phyloP scores from a whole-genome alignment of 208 protist species.

The Kentomonas sorsogonicus region DNA sequence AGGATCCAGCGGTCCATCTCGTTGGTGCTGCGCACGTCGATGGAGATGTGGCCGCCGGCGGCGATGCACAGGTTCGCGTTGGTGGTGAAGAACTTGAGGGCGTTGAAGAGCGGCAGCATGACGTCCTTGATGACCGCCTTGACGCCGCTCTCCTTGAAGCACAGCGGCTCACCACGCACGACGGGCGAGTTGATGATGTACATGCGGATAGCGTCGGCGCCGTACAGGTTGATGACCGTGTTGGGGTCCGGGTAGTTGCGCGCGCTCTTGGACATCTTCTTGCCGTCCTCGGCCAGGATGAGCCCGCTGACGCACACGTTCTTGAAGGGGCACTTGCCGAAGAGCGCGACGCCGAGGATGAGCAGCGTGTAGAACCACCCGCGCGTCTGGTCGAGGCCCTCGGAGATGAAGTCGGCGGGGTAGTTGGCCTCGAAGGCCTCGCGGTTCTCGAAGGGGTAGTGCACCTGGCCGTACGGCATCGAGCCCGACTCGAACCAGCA shows the following conservation, averaged over 20 bases:
- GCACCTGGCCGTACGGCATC: slow-evolving; percentile 99
- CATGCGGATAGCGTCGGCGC: slow-evolving; percentile 98
- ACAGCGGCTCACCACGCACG: slow-evolving; percentile 96
- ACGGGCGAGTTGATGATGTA: slow-evolving; percentile 99
- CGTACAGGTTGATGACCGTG: slow-evolving; percentile 94
- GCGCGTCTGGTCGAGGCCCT: slow-evolving; percentile 98
- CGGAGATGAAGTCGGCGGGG: slow-evolving; percentile 99
- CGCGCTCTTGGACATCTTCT: slow-evolving; percentile 99
- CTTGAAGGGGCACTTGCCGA: slow-evolving; percentile 97
- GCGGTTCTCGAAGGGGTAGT: slow-evolving; percentile 99
- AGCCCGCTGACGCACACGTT: slow-evolving; percentile 99
- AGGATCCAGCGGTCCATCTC: slow-evolving; percentile 99
- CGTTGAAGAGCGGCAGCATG: slow-evolving; percentile 98
- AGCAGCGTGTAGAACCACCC: slow-evolving; percentile 99
- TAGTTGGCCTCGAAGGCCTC: slow-evolving; percentile 91
- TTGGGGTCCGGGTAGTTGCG: slow-evolving; percentile 99
- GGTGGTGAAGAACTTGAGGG: slow-evolving; percentile 97
- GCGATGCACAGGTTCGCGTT: slow-evolving; percentile 83
- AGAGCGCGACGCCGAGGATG: slow-evolving; percentile 97
- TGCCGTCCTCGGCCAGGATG: slow-evolving; percentile 97
- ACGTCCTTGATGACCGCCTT: slow-evolving; percentile 96
- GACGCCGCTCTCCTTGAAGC: slow-evolving; percentile 94
- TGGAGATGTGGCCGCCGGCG: slow-evolving; percentile 36
- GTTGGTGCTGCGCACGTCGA: slow-evolving; percentile 84
- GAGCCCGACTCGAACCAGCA: slow-evolving; percentile 99